phyloP scores from a whole-genome alignment of 1,139 yeast genomes.

The Barnettozyma hawaiiensis region DNA sequence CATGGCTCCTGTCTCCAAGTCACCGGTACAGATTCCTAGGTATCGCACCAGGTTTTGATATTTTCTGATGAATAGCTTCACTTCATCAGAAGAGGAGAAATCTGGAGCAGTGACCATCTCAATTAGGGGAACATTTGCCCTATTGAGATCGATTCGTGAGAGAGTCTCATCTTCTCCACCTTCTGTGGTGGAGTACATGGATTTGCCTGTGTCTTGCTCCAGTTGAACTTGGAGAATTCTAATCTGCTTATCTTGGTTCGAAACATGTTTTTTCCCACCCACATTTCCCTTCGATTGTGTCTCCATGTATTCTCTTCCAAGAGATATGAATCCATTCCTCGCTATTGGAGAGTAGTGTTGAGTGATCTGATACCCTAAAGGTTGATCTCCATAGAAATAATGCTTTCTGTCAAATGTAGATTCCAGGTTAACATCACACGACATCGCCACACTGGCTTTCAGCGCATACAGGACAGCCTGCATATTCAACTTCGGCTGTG shows the following conservation, averaged over 20 bases:
- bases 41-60: conserved; percentile 67
- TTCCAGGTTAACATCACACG: conserved; percentile 48
- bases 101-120: conserved; percentile 94
- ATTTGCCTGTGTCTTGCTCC: conserved; percentile 93
- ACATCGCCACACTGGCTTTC: conserved; percentile 66
- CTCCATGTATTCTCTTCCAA: background rate
- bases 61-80: conserved; percentile 73
- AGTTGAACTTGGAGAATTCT: conserved; percentile 72
- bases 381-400: conserved; percentile 95
- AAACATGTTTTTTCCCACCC: conserved; percentile 18
- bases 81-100: conserved; percentile 60
- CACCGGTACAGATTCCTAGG: conserved; percentile 77
- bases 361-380: conserved; percentile 92
- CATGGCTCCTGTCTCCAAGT: conserved; percentile 90
- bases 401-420: conserved; percentile 90
- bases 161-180: conserved; percentile 28
- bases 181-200: conserved; percentile 40
- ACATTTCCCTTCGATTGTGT: background rate
- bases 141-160: conserved; percentile 67
- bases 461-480: conserved; percentile 70
- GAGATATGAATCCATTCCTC: conserved; percentile 16
- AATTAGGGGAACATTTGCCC: conserved; percentile 81
- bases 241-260: conserved; percentile 33
- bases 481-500: conserved; percentile 78
- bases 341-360: conserved; percentile 86